These are phyloP conservation scores for Leishmania major DNA, from an alignment of 208 protist genomes.

Conservation along the genomic window DNA sequence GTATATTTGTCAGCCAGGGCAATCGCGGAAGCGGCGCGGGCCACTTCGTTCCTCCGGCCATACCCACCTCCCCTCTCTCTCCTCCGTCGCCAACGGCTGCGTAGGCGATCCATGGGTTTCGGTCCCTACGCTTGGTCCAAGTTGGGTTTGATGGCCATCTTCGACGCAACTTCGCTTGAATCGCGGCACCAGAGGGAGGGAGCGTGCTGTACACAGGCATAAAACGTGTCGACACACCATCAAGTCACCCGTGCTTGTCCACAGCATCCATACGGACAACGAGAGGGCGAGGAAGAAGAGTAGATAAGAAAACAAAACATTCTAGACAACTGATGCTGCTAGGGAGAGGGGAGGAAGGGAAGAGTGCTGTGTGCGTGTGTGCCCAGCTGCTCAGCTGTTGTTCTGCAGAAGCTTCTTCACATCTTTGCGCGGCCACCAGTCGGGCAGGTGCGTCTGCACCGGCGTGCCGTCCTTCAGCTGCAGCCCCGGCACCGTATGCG, in stretches of 20 bases:
- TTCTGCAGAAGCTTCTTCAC: slow-evolving; percentile 76
- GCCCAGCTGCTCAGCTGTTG: slow-evolving; percentile 18
- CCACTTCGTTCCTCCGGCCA: background rate
- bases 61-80: background rate
- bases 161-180: background rate
- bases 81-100: background rate
- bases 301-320: background rate
- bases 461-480: slow-evolving; percentile 40
- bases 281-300: background rate
- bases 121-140: background rate
- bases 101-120: background rate
- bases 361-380: background rate
- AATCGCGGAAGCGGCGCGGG: background rate
- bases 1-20: background rate
- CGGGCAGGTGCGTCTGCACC: slow-evolving; percentile 47
- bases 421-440: slow-evolving; percentile 78
- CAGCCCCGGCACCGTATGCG: slow-evolving; percentile 44
- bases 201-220: background rate
- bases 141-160: background rate
- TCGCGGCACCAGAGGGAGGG: background rate
- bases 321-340: background rate
- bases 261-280: background rate
- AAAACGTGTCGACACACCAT: background rate
- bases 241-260: background rate
- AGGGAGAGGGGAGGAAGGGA: background rate